Evolutionary conservation across 208 protist genomes (phyloP), one percentile per base, ranked within the genome.

Genomic region (Trypanosoma caninum): DNA sequence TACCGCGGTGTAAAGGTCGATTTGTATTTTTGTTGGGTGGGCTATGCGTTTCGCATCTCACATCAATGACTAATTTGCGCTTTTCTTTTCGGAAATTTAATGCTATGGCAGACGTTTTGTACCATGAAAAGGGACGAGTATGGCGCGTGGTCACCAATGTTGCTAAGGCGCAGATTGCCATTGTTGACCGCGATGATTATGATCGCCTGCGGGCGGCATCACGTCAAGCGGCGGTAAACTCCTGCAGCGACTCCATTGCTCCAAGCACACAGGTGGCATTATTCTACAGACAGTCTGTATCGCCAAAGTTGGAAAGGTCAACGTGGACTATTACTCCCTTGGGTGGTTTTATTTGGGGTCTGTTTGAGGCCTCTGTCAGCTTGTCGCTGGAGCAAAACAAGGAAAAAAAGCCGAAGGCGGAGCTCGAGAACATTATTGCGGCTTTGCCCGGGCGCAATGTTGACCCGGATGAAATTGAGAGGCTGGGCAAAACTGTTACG

Each of bases 121-220:
- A 56, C 2, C 65, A 65, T 48, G 65, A 57, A 13, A 46, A 59
- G 40, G 57, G 33, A n/a, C 61, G 56, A 30, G 78, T 69, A 20
- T 54, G 71, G 35, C 60, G 74, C 8, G 82, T 85, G 80, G 56
- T 74, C 4, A 65, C 87, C 40, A 73, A 90, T 67, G 85, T 87
- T 25, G 55, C 67, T 5, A 72, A 78, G 25, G 74, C 74, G 11
- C 84, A 92, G 71, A 67, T 88, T 18, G 89, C 86, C 22, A 66
- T 96, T 25, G 84, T 92, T 7, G 89, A 96, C 73, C 82, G 84
- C 48, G 76, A 93, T 50, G 85, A 92, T 62, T 74, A 95, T 64
- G 83, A 92, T 56, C 80, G 91, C 62, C 44, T 59, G 8, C 56
- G 57, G 33, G n/a, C 65, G 23, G 13, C 16, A 30, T 22, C 46